These are phyloP conservation scores for Clonostachys rhizophaga DNA, from an alignment of 2,329 filamentous ascomycete genomes.

Conservation along the genomic window DNA sequence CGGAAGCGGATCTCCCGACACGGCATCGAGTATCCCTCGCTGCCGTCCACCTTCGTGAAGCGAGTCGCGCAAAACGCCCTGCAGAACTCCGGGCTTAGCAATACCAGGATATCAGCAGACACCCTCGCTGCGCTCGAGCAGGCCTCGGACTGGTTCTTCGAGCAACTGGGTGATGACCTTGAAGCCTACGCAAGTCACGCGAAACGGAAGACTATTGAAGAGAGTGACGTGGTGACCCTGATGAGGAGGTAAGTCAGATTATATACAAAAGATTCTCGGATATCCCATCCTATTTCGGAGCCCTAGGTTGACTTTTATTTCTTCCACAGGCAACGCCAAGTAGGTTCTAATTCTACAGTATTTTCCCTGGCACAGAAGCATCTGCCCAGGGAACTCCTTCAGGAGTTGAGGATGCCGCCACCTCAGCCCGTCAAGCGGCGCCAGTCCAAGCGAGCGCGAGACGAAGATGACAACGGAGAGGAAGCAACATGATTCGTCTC, in stretches of 20 bases:
- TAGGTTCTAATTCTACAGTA: constrained; percentile 64
- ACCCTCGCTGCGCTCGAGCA: constrained; percentile 71
- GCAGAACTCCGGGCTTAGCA: constrained; percentile 59
- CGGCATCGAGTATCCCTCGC: constrained; percentile 69
- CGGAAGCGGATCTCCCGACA: constrained; percentile 56
- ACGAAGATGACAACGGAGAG: constrained; percentile 24
- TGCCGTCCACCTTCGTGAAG: constrained; percentile 72
- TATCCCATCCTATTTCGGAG: neutral
- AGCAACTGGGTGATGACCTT: constrained; percentile 78
- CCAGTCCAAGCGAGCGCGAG: constrained; percentile 21
- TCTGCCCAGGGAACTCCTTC: constrained; percentile 76
- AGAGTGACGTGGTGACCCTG: constrained; percentile 74
- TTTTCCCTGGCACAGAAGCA: constrained; percentile 84
- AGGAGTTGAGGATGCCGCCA: constrained; percentile 71
- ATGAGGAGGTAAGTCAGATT: constrained; percentile 67
- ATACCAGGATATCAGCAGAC: constrained; percentile 67
- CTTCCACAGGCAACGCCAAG: constrained; percentile 67
- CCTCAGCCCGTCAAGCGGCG: constrained; percentile 45
- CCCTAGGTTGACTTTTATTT: constrained; percentile 14
- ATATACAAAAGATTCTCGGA: constrained; percentile 8
- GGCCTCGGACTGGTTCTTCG: constrained; percentile 88
- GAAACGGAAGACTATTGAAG: constrained; percentile 79
- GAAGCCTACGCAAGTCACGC: constrained; percentile 77
- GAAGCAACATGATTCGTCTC: constrained; percentile 26
- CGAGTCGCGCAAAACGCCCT: constrained; percentile 67